Base-by-base conservation (phyloP, 192 early-diverging fungal genomes). In the Coemansia sp. region DNA sequence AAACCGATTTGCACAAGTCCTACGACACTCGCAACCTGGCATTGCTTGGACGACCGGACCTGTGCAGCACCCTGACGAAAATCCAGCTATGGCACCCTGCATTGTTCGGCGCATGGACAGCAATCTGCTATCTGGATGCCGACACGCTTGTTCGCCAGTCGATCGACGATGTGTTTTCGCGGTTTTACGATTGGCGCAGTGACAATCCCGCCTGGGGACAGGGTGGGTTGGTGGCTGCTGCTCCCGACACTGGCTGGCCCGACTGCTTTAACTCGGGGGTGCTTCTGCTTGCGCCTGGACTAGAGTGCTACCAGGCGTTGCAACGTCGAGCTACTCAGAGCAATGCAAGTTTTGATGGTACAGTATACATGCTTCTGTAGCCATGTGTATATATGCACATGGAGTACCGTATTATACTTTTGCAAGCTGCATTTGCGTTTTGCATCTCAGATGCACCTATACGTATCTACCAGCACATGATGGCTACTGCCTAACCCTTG, bases 261-360 rank as follows among this genome's bases (percentile, higher is more conserved):
- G 95, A 98, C 64, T 90, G 87, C 55, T 98, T 98, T 79, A 98
- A 98, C 67, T 95, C 95, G 40, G 95, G 93, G 5, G 92, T 98
- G 2, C 88, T 98, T 81, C 40, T 78, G 42, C 50, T 78, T 10
- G 69, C 69, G 4, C 75, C 75, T 3, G 75, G 75, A 11, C 88
- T 89, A 38, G 75, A 80, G 10, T 67, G 76, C 40, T 88, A 92
- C 18, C 69, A 71, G 32, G 64, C 40, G 6, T 64, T 78, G 17
- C 57, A 84, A 17, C 88, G 77, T 53, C 48, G 75, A 7, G 80
- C 69, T 0, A 71, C 76, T 6, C 45, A 80, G 32, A 80, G 86
- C 0, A 46, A 55, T 11, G 64, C 81, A 6, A 71, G 81, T 49
- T 96, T 93, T 81, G 94, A 93, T 68, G 93, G 92, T 90, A 81